Conservation (phyloP, 2,329 filamentous ascomycete species). For the Anisogramma anomala region DNA sequence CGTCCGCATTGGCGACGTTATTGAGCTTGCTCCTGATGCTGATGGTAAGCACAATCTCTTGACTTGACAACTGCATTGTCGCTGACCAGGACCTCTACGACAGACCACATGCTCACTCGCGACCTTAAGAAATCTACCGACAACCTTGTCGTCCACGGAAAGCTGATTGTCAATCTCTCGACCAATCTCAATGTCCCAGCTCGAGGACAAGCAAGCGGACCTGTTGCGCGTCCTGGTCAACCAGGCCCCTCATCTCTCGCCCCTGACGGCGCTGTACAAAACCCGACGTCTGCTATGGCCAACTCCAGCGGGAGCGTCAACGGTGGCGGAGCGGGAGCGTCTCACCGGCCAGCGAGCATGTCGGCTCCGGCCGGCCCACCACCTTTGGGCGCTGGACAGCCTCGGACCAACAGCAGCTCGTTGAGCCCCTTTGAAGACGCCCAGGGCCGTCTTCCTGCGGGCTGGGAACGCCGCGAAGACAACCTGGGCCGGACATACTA, state of each 20-base stretch:
- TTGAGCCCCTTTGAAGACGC: slow-evolving; percentile 92
- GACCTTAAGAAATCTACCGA: slow-evolving; percentile 97
- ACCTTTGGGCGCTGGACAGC: slow-evolving; percentile 27
- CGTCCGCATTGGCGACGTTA: slow-evolving; percentile 85
- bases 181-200: slow-evolving; percentile 72
- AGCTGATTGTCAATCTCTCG: slow-evolving; percentile 91
- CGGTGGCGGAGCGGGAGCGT: slow-evolving; percentile 30
- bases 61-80: slow-evolving; percentile 19
- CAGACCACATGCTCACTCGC: slow-evolving; percentile 97
- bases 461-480: slow-evolving; percentile 94
- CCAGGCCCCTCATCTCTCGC: slow-evolving; percentile 35
- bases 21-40: slow-evolving; percentile 78
- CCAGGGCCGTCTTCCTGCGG: slow-evolving; percentile 82
- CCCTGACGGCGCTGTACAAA: slow-evolving; percentile 33
- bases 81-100: slow-evolving; percentile 22
- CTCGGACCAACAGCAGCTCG: slow-evolving; percentile 35
- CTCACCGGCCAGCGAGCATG: slow-evolving; percentile 37
- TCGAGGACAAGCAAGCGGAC: slow-evolving; percentile 35
- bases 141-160: slow-evolving; percentile 94
- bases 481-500: slow-evolving; percentile 94
- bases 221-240: slow-evolving; percentile 30
- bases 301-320: slow-evolving; percentile 33
- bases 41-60: slow-evolving; percentile 57
- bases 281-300: slow-evolving; percentile 43
- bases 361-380: slow-evolving; percentile 24